Evolutionary conservation across 345 rosid genomes (phyloP).

Genomic region (Salix caprea): DNA sequence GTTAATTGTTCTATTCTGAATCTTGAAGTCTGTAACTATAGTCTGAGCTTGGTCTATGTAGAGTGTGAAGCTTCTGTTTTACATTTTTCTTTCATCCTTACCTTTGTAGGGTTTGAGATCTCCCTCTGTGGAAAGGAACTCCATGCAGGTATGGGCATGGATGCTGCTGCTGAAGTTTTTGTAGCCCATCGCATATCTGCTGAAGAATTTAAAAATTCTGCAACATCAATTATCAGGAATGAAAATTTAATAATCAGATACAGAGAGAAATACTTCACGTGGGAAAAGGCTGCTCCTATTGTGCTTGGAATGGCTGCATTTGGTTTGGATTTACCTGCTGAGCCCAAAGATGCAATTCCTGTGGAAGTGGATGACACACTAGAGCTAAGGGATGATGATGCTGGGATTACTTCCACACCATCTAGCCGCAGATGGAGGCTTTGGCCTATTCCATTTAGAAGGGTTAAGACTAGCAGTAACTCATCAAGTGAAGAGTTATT

Average conservation of each 20-base stretch:
- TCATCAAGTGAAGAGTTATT: constrained; percentile 71
- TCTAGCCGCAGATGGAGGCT: constrained; percentile 77
- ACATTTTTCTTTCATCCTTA: constrained; percentile 7
- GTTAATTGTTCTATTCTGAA: constrained; percentile 2
- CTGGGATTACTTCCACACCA: constrained; percentile 39
- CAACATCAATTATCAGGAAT: constrained; percentile 51
- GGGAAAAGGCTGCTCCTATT: constrained; percentile 83
- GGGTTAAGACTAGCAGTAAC: constrained; percentile 61
- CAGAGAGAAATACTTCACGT: constrained; percentile 52
- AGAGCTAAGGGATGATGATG: constrained; percentile 38
- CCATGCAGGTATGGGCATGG: constrained; percentile 61
- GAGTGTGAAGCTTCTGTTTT: constrained; percentile 12
- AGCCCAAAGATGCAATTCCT: constrained; percentile 54
- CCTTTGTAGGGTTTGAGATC: constrained; percentile 65
- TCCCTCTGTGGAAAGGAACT: constrained; percentile 83
- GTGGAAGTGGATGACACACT: constrained; percentile 46
- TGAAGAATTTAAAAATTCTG: constrained; percentile 58
- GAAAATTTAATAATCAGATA: constrained; percentile 63
- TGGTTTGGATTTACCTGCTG: constrained; percentile 60
- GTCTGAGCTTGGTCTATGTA: constrained; percentile 12
- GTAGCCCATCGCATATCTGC: constrained; percentile 52
- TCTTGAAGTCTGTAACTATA: constrained; percentile 1
- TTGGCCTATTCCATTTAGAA: constrained; percentile 81
- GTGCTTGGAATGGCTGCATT: constrained; percentile 71
- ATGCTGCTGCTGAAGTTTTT: constrained; percentile 74